Evolutionary conservation across 2,329 filamentous ascomycete genomes (phyloP).

Genomic region (Xylaria sp.): DNA sequence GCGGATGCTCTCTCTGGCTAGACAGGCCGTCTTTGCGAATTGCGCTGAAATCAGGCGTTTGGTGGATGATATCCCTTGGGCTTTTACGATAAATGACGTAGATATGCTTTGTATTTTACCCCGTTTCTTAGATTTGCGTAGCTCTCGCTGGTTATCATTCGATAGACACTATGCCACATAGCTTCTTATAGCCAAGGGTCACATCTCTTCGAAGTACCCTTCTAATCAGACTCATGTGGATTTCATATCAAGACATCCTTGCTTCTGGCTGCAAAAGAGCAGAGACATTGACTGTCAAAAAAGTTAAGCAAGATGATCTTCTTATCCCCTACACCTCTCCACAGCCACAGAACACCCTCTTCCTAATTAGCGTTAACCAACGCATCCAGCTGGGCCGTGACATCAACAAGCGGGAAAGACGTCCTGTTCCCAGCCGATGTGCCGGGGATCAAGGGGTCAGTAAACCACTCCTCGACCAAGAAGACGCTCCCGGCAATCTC

Average conservation of each 20-base stretch:
- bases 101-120: not conserved
- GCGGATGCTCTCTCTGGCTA: not conserved
- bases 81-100: conserved; percentile 2
- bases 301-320: not conserved
- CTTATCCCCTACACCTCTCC: not conserved
- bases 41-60: conserved; percentile 22
- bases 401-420: conserved; percentile 47
- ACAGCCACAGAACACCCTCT: not conserved
- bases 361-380: conserved; percentile 16
- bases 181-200: not conserved
- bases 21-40: not conserved
- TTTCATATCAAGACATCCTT: not conserved
- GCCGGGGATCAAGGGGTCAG: conserved; percentile 43
- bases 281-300: not conserved
- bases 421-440: conserved; percentile 46
- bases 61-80: conserved; percentile 21
- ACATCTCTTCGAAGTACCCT: not conserved
- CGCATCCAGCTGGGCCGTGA: conserved; percentile 45
- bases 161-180: not conserved
- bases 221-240: not conserved
- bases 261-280: not conserved
- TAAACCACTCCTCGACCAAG: conserved; percentile 44
- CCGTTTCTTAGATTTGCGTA: conserved; percentile 2
- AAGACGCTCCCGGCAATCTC: conserved; percentile 44
- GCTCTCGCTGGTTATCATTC: conserved; percentile 17